Percentiles rank a stretch among this genome's conserved stretches.
phyloP scores from a whole-genome alignment of 2,329 filamentous ascomycete species.

The Colletotrichum simmondsii region DNA sequence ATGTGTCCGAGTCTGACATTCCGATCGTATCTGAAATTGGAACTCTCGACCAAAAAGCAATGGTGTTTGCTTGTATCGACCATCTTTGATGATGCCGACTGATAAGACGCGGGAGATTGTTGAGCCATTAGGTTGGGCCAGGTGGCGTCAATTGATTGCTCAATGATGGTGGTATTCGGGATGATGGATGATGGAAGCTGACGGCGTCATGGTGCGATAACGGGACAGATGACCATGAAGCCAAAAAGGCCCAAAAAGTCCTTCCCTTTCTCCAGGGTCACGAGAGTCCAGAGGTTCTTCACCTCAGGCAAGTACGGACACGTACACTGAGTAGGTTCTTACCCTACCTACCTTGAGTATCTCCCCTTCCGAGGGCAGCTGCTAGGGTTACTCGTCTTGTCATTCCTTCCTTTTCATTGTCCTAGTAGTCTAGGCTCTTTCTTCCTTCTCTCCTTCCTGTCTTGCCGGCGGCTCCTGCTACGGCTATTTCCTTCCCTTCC shows the following conservation, averaged over 20 bases:
- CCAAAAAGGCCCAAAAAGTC: not conserved
- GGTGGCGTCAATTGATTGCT: not conserved
- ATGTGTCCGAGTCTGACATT: not conserved
- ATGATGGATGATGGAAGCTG: too few species aligned
- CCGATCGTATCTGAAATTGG: constrained; percentile 5
- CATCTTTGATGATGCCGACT: not conserved
- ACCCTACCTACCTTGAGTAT: not conserved
- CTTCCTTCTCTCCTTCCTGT: not conserved
- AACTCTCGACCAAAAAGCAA: constrained; percentile 20
- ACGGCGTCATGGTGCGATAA: too few species aligned
- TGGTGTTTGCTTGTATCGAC: not conserved
- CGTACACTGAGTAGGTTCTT: not conserved
- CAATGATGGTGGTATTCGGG: not conserved
- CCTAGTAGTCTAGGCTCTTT: not conserved
- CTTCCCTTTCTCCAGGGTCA: not conserved
- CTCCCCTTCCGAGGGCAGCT: too few species aligned
- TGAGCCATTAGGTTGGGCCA: not conserved
- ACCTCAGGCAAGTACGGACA: not conserved
- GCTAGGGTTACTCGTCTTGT: not conserved
- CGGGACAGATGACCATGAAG: too few species aligned
- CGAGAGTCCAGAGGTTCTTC: not conserved
- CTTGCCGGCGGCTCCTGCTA: not conserved
- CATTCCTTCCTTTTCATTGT: not conserved
- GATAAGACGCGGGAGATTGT: not conserved
- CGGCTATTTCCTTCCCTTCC: not conserved